These are phyloP conservation scores for Breviolum minutum DNA, from an alignment of 73 alveolate species.

Conservation along the genomic window DNA sequence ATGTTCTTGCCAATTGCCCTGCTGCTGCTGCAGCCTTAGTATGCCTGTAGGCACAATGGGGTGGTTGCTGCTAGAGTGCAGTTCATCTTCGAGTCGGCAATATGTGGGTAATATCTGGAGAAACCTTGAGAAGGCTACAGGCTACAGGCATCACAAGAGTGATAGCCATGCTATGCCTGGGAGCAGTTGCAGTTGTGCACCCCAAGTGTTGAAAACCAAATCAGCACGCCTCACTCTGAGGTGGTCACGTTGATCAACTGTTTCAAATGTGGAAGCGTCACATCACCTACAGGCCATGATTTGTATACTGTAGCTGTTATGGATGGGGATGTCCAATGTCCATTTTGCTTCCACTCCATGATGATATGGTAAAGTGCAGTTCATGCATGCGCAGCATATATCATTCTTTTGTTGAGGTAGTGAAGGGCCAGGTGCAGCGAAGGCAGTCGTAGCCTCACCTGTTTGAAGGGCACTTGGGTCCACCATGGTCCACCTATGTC, in stretches of 20 bases:
- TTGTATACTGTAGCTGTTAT: no score
- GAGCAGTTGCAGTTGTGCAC: neutral
- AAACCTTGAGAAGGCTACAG: no score
- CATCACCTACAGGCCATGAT: constrained; percentile 18
- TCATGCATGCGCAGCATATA: no score
- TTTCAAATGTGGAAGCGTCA: constrained; percentile 39
- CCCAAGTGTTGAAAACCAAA: neutral
- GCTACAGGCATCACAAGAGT: no score
- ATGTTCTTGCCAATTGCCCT: constrained; percentile 75
- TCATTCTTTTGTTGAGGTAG: neutral
- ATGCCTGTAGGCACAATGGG: no score
- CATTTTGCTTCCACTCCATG: no score
- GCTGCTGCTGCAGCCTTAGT: constrained; percentile 36
- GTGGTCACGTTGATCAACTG: constrained; percentile 45
- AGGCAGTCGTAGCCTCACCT: neutral
- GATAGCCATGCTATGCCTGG: neutral
- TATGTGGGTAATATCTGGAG: no score
- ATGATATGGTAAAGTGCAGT: no score
- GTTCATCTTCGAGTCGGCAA: no score
- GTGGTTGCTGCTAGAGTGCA: no score
- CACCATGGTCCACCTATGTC: neutral
- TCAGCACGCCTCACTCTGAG: neutral
- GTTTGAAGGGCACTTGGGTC: neutral
- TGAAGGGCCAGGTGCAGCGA: neutral
- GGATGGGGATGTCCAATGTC: neutral